Evolutionary conservation across 2,329 filamentous ascomycete species (phyloP).

Genomic region (Colletotrichum destructivum): DNA sequence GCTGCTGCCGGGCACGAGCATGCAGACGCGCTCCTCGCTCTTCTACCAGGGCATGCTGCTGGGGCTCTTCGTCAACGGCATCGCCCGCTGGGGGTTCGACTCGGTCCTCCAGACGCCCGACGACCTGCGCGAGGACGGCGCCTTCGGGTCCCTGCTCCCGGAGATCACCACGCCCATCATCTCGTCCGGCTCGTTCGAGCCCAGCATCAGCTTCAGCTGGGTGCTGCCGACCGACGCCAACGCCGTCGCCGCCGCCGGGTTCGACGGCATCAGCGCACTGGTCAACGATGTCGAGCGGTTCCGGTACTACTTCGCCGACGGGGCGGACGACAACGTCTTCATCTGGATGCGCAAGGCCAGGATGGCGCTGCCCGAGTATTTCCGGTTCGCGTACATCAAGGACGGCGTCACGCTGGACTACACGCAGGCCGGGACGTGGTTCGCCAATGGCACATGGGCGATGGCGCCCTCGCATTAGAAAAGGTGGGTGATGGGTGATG

Average conservation of each 20-base stretch:
- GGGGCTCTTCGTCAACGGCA: slow-evolving; percentile 93
- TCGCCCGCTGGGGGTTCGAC: slow-evolving; percentile 95
- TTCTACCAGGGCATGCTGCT: slow-evolving; percentile 92
- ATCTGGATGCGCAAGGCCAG: slow-evolving; percentile 32
- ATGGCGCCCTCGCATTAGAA: slow-evolving; percentile 26
- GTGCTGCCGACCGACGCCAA: slow-evolving; percentile 50
- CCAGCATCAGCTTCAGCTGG: slow-evolving; percentile 77
- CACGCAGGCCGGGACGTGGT: slow-evolving; percentile 33
- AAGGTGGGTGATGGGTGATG: neutral
- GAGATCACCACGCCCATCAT: slow-evolving; percentile 64
- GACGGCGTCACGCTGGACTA: slow-evolving; percentile 37
- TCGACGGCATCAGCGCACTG: slow-evolving; percentile 83
- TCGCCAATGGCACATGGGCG: slow-evolving; percentile 34
- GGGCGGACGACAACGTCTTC: slow-evolving; percentile 42
- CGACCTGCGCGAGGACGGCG: slow-evolving; percentile 77
- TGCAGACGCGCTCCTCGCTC: slow-evolving; percentile 88
- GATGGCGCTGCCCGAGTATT: slow-evolving; percentile 35
- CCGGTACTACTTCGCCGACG: slow-evolving; percentile 77
- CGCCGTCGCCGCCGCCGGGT: slow-evolving; percentile 58
- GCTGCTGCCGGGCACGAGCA: slow-evolving; percentile 87
- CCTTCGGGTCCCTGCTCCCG: slow-evolving; percentile 74
- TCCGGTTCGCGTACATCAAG: slow-evolving; percentile 38
- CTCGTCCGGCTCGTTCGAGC: slow-evolving; percentile 59
- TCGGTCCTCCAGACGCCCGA: slow-evolving; percentile 86
- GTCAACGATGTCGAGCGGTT: slow-evolving; percentile 91